These are phyloP conservation scores for Pancytospora philotis DNA, from an alignment of 371 early-diverging fungal species.

Conservation along the genomic window DNA sequence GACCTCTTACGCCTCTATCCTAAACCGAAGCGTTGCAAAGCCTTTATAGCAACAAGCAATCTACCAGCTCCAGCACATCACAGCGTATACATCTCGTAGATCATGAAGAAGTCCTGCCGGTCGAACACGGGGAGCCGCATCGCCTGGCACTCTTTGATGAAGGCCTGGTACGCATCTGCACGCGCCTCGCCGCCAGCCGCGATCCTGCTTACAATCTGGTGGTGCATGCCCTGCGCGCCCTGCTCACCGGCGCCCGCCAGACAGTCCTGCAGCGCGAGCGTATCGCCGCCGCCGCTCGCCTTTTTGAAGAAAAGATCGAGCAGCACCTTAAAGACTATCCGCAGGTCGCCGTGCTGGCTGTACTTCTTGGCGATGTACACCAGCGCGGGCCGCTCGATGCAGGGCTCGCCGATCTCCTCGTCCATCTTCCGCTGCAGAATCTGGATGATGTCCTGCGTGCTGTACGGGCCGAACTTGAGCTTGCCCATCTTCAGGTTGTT, in stretches of 20 bases:
- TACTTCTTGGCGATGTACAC: conserved; percentile 30
- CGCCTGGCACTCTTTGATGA: conserved; percentile 24
- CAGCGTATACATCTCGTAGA: conserved; percentile 20
- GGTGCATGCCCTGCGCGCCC: conserved; percentile 22
- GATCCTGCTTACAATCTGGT: conserved; percentile 17
- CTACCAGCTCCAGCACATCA: background rate
- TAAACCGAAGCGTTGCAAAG: background rate
- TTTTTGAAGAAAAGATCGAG: conserved; percentile 16
- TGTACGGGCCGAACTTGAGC: conserved; percentile 39
- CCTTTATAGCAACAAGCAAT: background rate
- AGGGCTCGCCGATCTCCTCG: conserved; percentile 11
- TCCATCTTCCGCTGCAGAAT: conserved; percentile 37
- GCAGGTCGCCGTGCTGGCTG: conserved; percentile 37
- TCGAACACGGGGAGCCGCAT: conserved; percentile 13
- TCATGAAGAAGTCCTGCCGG: conserved; percentile 32
- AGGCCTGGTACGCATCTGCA: conserved; percentile 15
- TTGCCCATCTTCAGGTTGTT: conserved; percentile 30
- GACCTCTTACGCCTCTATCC: background rate
- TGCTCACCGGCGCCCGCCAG: background rate
- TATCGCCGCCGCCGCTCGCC: background rate
- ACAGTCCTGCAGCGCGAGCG: background rate
- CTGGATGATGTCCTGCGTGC: conserved; percentile 32
- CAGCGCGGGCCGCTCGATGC: conserved; percentile 3
- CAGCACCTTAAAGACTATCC: conserved; percentile 34
- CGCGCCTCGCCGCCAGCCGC: background rate